Base-by-base conservation (phyloP, 2,329 filamentous ascomycete species). In the Dryadomyces sulphureus region DNA sequence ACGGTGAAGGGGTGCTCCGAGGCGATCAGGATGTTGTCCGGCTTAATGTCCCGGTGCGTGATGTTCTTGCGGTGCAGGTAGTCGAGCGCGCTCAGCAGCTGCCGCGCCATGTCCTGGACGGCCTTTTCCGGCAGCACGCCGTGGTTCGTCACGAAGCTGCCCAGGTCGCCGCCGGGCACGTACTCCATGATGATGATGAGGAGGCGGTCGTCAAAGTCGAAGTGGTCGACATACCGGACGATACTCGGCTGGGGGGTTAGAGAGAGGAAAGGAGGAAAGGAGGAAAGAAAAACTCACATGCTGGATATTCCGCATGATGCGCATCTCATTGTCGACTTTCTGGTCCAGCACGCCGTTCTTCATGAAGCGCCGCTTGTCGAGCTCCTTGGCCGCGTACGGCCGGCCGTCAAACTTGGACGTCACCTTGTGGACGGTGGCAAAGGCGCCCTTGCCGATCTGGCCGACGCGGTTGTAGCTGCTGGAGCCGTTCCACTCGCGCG, bases 181-280 rank as follows among this genome's bases (percentile, higher is more conserved):
- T 76, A 94, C 57, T 98, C 92, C 92, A 98, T 98, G 60, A 94
- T 83, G 59, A 96, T 90, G 61, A 98, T 94, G 59, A 95, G 89
- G 5, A 95, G 72, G 58, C 88, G 70, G 35, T 84, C 72, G 39
- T 80, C 77, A 67, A 84, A 81, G 53, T 94, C 88, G 53, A 92
- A 75, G 57, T 92, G 85, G 55, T 94, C 88, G 46, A 93, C 77
- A 58, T 92, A 98, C 52, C 84, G 77, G 38, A 98, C 90, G 55
- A 98, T 89, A 55, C 96, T 90, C 2, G 79, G 75, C 81, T 87
- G 48, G n/a, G 22, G 12, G 38, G 17, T 7, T 16, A 17, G 22
- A 17, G 4, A 30, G 30, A 3, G 20, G 5, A 35, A 35, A 34
- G 27, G 41, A 21, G 27, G 21, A 9, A 21, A n/a, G 12, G 7